Evolutionary conservation across 2,329 filamentous ascomycete species (phyloP), one percentile per base, ranked within the genome.

Genomic region (Phialophora chinensis): DNA sequence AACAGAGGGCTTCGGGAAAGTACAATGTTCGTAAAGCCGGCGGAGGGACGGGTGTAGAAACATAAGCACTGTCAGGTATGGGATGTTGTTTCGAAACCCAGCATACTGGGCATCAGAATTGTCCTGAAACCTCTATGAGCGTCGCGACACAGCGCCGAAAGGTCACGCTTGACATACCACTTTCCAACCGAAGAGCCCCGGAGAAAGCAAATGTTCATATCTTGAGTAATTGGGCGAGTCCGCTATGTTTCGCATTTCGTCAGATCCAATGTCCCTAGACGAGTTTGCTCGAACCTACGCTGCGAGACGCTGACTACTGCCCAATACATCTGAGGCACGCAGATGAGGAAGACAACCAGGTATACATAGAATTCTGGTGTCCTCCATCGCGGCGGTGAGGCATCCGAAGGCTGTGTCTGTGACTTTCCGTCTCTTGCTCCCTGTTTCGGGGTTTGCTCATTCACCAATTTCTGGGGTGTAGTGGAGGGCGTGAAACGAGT

Each of bases 141-240:
- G 52, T 50, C 55, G 60, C 64, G 54, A 56, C n/a, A 52, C 20
- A 42, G 55, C 29, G 27, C 27, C 29, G 12, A 25, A n/a, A 52
- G 10, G 42, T 47, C 17, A 31, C 14, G 56, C 35, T 44, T 72
- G 73, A 77, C 87, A 74, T 83, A 92, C 91, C 69, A 98, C 92
- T 84, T 92, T 92, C 66, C 94, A 90, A 29, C 94, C 94, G 7
- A 90, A 91, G 65, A 99, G 91, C 95, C 95, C 96, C 8, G 88
- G 84, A 1, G 88, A 88, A 17, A 99, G 85, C 47, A 89, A 82
- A 66, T 83, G 82, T 68, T 90, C 85, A 75, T 89, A 97, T 72
- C 89, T 91, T 66, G 84, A 77, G 76, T 95, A 99, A 72, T 91
- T 88, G 4, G 92, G 91, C 76, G 97, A 90, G 42, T 88, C 89